These are phyloP conservation scores for Aspergillus tubingensis DNA, from an alignment of 2,329 filamentous ascomycete species.

Conservation along the genomic window DNA sequence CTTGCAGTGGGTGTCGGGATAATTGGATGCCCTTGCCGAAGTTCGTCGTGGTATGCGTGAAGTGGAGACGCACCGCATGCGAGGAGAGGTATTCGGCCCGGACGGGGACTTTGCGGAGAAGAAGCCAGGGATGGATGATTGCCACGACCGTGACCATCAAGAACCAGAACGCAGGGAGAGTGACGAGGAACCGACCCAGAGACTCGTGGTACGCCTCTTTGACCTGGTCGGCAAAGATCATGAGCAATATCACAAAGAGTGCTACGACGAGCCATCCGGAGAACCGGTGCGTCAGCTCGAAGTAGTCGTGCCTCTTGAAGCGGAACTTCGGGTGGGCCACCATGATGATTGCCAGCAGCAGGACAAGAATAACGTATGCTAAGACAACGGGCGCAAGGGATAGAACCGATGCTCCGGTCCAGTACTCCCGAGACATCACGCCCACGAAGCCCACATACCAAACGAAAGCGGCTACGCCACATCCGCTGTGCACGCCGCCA, in stretches of 20 bases:
- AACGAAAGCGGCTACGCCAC: slow-evolving; percentile 50
- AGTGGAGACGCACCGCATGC: slow-evolving; percentile 72
- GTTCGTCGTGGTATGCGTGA: slow-evolving; percentile 63
- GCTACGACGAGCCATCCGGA: slow-evolving; percentile 68
- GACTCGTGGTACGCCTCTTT: slow-evolving; percentile 35
- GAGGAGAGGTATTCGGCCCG: slow-evolving; percentile 67
- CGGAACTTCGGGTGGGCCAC: slow-evolving; percentile 67
- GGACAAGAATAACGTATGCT: slow-evolving; percentile 58
- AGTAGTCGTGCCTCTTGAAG: slow-evolving; percentile 64
- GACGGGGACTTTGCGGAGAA: slow-evolving; percentile 68
- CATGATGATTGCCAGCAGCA: slow-evolving; percentile 62
- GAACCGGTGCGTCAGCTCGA: slow-evolving; percentile 72
- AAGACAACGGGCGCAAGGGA: slow-evolving; percentile 52
- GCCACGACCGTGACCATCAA: slow-evolving; percentile 64
- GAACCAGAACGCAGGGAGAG: slow-evolving; percentile 66
- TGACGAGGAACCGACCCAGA: slow-evolving; percentile 45
- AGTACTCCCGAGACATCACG: slow-evolving; percentile 38
- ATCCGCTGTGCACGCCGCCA: slow-evolving; percentile 57
- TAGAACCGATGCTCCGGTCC: slow-evolving; percentile 22
- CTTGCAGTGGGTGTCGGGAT: slow-evolving; percentile 63
- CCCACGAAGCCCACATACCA: slow-evolving; percentile 49
- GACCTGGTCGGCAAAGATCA: slow-evolving; percentile 56
- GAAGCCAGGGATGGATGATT: slow-evolving; percentile 72
- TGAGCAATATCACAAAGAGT: slow-evolving; percentile 65
- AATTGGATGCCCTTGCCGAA: slow-evolving; percentile 61